Conservation (phyloP, 768 basidiomycete species). For the Suillus tomentosus region DNA sequence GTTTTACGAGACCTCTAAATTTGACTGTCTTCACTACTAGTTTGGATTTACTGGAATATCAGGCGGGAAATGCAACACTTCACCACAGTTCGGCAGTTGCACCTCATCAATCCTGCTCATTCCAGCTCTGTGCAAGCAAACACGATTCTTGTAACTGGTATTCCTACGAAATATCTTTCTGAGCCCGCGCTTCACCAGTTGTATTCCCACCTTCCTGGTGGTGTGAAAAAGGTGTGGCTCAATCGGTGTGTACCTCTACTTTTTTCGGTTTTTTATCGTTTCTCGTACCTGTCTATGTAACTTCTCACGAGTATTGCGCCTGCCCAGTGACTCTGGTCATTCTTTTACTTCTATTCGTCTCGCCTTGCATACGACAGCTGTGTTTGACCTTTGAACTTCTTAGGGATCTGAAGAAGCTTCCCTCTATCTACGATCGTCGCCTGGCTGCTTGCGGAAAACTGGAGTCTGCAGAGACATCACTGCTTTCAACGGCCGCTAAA, state of each 20-base stretch:
- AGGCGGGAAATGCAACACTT: conserved; percentile 80
- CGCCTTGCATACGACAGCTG: background rate
- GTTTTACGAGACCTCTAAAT: conserved; percentile 2
- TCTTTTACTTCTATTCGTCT: background rate
- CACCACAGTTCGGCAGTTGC: conserved; percentile 75
- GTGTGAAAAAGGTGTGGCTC: conserved; percentile 89
- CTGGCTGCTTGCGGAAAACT: conserved; percentile 73
- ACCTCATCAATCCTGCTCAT: conserved; percentile 75
- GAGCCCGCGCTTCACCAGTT: conserved; percentile 64
- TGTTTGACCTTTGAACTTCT: background rate
- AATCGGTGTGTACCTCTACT: conserved; percentile 56
- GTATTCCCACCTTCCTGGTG: conserved; percentile 86
- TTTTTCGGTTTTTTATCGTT: background rate
- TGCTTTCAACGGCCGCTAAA: conserved; percentile 78
- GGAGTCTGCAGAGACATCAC: conserved; percentile 80
- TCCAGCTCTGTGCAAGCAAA: conserved; percentile 82
- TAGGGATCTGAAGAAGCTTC: conserved; percentile 85
- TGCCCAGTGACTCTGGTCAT: background rate
- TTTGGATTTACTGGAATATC: conserved; percentile 87
- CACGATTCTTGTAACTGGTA: conserved; percentile 88
- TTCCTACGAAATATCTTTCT: conserved; percentile 77
- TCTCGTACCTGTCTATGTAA: background rate
- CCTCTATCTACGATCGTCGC: conserved; percentile 78
- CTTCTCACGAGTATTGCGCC: background rate
- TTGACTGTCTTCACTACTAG: conserved; percentile 36